A percentile compares a stretch with the other conserved stretches of the same genome.
Evolutionary conservation across 768 basidiomycete genomes (phyloP).

Genomic region (Lentinula aciculospora): DNA sequence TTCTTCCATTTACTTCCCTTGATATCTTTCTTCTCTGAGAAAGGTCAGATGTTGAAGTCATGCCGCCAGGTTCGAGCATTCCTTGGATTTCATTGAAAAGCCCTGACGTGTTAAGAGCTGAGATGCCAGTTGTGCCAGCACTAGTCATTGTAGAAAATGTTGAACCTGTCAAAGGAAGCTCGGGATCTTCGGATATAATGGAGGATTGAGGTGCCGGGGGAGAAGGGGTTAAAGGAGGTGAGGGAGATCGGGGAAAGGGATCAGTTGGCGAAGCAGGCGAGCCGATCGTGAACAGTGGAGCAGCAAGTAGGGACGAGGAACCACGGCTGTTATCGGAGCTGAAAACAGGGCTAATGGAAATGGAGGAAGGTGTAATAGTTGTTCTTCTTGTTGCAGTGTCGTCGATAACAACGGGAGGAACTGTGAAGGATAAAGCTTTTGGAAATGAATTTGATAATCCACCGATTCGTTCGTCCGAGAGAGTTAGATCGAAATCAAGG

Average conservation of each 20-base stretch:
- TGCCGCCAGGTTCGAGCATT: slow-evolving; percentile 3
- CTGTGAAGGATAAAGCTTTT: background rate
- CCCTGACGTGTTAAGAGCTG: background rate
- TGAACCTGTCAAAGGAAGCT: background rate
- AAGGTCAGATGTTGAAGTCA: slow-evolving; percentile 25
- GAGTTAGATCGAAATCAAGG: background rate
- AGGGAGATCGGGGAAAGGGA: slow-evolving; percentile 4
- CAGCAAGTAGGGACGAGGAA: slow-evolving; percentile 1
- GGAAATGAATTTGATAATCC: background rate
- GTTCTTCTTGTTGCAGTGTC: slow-evolving; percentile 12
- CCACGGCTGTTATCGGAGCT: background rate
- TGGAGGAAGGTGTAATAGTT: background rate
- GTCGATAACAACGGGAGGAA: slow-evolving; percentile 22
- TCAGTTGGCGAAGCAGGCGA: slow-evolving; percentile 3
- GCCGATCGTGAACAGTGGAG: background rate
- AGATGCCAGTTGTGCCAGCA: background rate
- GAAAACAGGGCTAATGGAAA: slow-evolving; percentile 5
- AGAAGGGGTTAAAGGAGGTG: background rate
- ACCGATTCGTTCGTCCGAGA: background rate
- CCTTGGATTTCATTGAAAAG: slow-evolving; percentile 4
- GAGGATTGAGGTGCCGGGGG: background rate
- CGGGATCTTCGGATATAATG: background rate
- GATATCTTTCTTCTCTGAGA: slow-evolving; percentile 12
- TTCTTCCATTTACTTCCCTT: slow-evolving; percentile 1
- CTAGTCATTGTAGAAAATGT: background rate